Evolutionary conservation across 1,284 basidiomycete species (phyloP), one percentile per base, ranked within the genome.

Genomic region (Cryptococcus sp.): DNA sequence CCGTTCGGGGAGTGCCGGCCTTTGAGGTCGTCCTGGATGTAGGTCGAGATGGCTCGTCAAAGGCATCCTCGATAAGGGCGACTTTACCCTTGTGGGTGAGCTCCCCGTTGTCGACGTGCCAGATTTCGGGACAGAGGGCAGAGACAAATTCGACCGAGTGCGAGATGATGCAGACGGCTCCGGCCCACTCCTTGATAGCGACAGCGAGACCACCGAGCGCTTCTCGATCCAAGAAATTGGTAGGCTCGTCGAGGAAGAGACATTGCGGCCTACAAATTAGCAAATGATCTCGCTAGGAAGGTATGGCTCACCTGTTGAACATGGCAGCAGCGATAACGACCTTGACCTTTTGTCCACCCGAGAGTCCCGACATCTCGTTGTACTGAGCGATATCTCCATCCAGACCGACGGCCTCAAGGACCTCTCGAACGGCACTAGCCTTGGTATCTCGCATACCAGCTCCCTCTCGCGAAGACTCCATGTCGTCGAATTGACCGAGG

Each of bases 321-420:
- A 97, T 78, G 68, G 90, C 90, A 32, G 91, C 91, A 9, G 86
- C 90, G 63, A 95, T 90, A 60, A 94, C 91, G 40, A 95, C 82
- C 77, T 97, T 97, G 75, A 97, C 95, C 76, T 97, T 97, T 71
- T 97, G 93, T 51, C 92, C 88, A 72, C 89, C 90, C 21, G 86
- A 90, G 46, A 92, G 75, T 32, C 91, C 92, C 43, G 83, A 82
- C 66, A 95, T 91, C 74, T 95, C 92, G 70, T 95, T 94, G 75
- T 95, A 95, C 72, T 94, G 90, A 5, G 92, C 92, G 59, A 94
- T 95, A 75, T 95, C 89, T 40, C 92, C 94, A 74, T 97, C 91
- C 43, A 98, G 79, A 45, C 94, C 94, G 52, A 98, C 91, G 59
- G 93, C 90, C 74, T 91, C 91, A 49, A 93, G 78, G 64, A 90